Percentiles rank a stretch among this genome's conserved stretches.
These are phyloP conservation scores for Pythium dissotocum DNA, from an alignment of 352 stramenopile genomes.

Conservation along the genomic window DNA sequence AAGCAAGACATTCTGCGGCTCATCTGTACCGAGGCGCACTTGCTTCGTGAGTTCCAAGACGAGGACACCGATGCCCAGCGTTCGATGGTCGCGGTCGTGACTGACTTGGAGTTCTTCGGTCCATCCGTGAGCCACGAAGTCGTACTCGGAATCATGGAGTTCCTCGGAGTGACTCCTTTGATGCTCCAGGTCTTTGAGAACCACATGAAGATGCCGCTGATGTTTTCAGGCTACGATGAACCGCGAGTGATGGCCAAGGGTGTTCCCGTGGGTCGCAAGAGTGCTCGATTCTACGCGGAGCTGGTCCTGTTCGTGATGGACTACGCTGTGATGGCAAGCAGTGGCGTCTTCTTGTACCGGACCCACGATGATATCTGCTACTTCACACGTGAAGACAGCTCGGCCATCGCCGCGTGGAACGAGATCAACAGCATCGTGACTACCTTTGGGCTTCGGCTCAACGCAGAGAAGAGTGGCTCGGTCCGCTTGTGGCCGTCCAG, in stretches of 20 bases:
- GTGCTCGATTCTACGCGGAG: constrained; percentile 44
- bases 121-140: constrained; percentile 24
- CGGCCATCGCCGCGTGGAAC: constrained; percentile 37
- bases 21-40: constrained; percentile 18
- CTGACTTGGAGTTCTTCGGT: constrained; percentile 28
- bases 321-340: constrained; percentile 37
- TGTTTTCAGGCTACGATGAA: constrained; percentile 6
- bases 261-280: constrained; percentile 37
- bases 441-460: constrained; percentile 37
- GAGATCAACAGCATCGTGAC: constrained; percentile 34
- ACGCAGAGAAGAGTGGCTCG: constrained; percentile 45
- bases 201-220: constrained; percentile 18
- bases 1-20: constrained; percentile 23
- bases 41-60: neutral
- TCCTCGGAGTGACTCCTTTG: constrained; percentile 9
- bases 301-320: constrained; percentile 51
- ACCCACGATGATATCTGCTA: constrained; percentile 56
- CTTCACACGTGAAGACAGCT: constrained; percentile 36
- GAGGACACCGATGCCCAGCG: neutral
- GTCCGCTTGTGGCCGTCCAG: constrained; percentile 24
- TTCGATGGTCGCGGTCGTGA: constrained; percentile 16
- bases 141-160: constrained; percentile 18
- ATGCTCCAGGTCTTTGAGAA: constrained; percentile 17
- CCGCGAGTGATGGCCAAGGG: constrained; percentile 23
- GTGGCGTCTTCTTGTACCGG: constrained; percentile 41